Base-by-base conservation (phyloP, 768 basidiomycete genomes). In the Galerina sulciceps region DNA sequence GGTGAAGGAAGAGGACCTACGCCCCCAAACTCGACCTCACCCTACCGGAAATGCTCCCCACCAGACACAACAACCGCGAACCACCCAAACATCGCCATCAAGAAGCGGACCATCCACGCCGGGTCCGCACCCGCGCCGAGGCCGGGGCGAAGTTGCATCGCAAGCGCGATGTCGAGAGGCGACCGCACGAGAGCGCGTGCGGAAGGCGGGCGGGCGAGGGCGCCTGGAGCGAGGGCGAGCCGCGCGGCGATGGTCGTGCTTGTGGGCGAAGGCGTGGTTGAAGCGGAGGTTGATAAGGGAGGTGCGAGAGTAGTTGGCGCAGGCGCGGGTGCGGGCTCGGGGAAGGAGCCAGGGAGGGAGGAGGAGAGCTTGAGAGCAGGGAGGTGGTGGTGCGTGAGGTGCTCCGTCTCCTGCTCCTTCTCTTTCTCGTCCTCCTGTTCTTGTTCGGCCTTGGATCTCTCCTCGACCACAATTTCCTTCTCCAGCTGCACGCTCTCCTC, bases 71-170 rank as follows among this genome's bases (percentile, higher is more conserved):
- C 75, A 31, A 90, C 80, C 41, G 86, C 81, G 61, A 91, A 79
- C 90, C 90, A 91, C 20, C 89, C 90, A 69, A 89, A 91, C 72
- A 90, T 81, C 31, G 85, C 78, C 89, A 92, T 90, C 72, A 91
- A 71, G 69, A 90, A 91, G 58, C 89, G 76, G 48, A 91, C 87
- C 79, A 90, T 83, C 88, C 88, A 91, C 37, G 89, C 89, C 6
- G 88, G 81, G 65, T 91, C 90, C 10, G 89, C 86, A 40, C 88
- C 86, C 10, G 81, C 71, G 37, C 89, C 89, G 18, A 90, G 72
- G 1, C 89, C 88, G 5, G 88, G 89, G 31, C 88, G 81, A 47
- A 91, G 79, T 71, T 91, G 90, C 88, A 91, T 87, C 43, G 88
- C 88, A 6, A 92, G 81, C 15, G 88, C 90, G 45, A 89, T 79